Percentiles rank a stretch among this genome's conserved stretches.
Conservation (phyloP, 805 yeast genomes). For the Candida broadrunensis region DNA sequence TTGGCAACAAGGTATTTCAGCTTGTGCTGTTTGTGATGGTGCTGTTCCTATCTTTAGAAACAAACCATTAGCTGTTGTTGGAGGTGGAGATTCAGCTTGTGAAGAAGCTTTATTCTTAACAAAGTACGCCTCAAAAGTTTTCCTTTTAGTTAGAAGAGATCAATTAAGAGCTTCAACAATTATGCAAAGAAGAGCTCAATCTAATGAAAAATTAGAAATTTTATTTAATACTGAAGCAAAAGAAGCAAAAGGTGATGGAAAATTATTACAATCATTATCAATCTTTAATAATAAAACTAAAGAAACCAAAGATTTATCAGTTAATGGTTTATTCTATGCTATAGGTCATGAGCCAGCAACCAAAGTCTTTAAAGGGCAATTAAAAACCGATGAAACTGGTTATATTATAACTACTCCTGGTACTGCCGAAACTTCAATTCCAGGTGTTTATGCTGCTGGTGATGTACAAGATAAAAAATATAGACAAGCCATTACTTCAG, state of each 20-base stretch:
- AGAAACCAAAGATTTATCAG: slow-evolving; percentile 65
- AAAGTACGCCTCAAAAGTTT: slow-evolving; percentile 96
- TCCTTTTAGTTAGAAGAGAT: slow-evolving; percentile 90
- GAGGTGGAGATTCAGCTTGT: slow-evolving; percentile 99
- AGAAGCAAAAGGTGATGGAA: slow-evolving; percentile 94
- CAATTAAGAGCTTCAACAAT: slow-evolving; percentile 90
- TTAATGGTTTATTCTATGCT: slow-evolving; percentile 94
- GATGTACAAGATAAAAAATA: slow-evolving; percentile 96
- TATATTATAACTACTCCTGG: slow-evolving; percentile 91
- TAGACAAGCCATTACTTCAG: slow-evolving; percentile 99
- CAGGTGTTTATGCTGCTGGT: slow-evolving; percentile 97
- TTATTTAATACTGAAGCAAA: slow-evolving; percentile 79
- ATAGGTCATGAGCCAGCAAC: slow-evolving; percentile 98
- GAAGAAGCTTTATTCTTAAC: slow-evolving; percentile 98
- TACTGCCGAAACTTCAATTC: slow-evolving; percentile 76
- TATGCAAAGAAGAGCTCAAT: slow-evolving; percentile 90
- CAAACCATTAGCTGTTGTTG: slow-evolving; percentile 95
- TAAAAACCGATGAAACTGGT: slow-evolving; percentile 84
- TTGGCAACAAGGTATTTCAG: slow-evolving; percentile 99
- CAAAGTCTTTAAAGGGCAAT: slow-evolving; percentile 66
- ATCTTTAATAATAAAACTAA: slow-evolving; percentile 72
- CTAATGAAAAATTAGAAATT: slow-evolving; percentile 86
- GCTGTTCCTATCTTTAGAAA: slow-evolving; percentile 98
- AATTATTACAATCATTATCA: slow-evolving; percentile 61
- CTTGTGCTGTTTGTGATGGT: slow-evolving; percentile 99